These are phyloP conservation scores for Ulota crispa DNA, from an alignment of 225 moss, liverwort and hornwort species.

Conservation along the genomic window DNA sequence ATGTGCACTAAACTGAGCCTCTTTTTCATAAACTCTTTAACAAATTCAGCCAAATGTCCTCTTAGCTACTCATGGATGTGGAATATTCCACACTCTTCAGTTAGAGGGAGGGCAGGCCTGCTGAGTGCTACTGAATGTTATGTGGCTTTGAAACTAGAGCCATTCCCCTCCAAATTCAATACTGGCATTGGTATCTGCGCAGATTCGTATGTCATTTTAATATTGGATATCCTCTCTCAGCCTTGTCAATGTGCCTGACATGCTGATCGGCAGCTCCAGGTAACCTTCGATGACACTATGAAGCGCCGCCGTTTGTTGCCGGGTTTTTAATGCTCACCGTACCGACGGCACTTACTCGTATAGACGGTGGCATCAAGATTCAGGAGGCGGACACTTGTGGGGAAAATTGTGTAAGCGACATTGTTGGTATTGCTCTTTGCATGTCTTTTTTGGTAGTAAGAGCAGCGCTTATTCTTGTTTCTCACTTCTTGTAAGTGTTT, in stretches of 20 bases:
- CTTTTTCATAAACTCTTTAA: no score
- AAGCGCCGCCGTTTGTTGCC: neutral
- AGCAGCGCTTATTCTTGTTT: neutral
- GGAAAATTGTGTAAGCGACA: neutral
- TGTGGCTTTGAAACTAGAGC: neutral
- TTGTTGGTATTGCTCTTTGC: constrained; percentile 21
- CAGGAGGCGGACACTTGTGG: neutral
- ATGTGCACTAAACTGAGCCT: no score
- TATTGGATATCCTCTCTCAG: neutral
- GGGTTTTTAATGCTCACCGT: neutral
- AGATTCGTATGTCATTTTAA: neutral
- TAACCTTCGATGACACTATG: neutral
- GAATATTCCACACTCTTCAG: no score
- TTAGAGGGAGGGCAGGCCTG: no score
- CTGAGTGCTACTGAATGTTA: no score
- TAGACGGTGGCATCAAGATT: neutral
- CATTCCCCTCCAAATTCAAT: neutral
- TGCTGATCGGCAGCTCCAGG: neutral
- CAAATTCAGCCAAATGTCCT: no score
- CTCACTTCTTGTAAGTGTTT: neutral
- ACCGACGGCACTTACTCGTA: neutral
- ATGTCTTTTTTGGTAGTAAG: neutral
- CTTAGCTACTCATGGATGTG: no score
- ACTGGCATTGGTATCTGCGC: neutral
- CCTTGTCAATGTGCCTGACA: neutral